Evolutionary conservation across 2,329 filamentous ascomycete genomes (phyloP), one percentile per base, ranked within the genome.

Genomic region (Fusarium decemcellulare): DNA sequence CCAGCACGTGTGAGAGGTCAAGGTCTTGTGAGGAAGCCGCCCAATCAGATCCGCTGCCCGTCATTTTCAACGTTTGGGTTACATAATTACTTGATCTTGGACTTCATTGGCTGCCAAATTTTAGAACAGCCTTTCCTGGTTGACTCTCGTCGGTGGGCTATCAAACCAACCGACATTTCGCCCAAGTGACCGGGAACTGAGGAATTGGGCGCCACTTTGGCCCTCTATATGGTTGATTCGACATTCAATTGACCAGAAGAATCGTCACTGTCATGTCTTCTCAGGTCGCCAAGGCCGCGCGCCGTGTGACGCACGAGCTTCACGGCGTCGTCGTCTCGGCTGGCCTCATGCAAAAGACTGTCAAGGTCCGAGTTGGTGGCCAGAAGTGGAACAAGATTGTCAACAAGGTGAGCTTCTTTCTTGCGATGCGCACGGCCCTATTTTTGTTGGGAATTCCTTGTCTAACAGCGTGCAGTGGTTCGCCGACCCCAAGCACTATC

Each of bases 291-390:
- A 81, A 79, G 67, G 81, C 81, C 36, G 81, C 82, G 60, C 81
- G 80, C 57, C 80, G 79, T 57, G 82, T 83, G 52, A 84, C 82
- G 54, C 84, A 85, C 63, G 84, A 88, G 74, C 77, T 89, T 61
- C 85, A 86, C 65, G 92, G 92, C 67, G 88, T 95, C 42, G 93
- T 95, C 27, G 88, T 95, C 52, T 93, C 92, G 43, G 90, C 92
- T 8, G 93, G 93, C 18, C 86, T 91, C 63, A 94, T 94, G 91
- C 82, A 89, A 63, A 93, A 91, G 81, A 94, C 92, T 4, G 92
- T 94, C 61, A 94, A 93, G 81, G 93, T 95, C 67, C 88, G 90
- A 70, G 86, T 95, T 14, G 90, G 91, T 54, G 87, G 86, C 14
- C 88, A 90, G 76, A 87, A 88, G 77, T 95, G 91, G 91, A 92